Evolutionary conservation across 169 alveolate genomes (phyloP).

Genomic region (Cystoisospora suis): DNA sequence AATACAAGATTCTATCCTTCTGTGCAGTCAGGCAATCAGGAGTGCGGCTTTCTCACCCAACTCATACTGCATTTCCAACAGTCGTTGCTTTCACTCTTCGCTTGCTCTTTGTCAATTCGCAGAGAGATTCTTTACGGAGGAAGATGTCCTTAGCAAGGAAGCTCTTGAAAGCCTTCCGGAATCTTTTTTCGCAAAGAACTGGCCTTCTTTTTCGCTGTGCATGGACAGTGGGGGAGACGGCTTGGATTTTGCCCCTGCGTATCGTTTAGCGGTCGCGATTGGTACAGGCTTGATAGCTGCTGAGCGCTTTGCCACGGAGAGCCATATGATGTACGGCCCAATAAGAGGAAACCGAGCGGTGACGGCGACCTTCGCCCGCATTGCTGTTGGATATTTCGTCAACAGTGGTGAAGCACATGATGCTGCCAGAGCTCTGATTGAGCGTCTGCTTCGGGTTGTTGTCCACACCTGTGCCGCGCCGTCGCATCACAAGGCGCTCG

Average conservation of each 20-base stretch:
- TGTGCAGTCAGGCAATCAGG: not conserved
- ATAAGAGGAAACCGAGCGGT: not conserved
- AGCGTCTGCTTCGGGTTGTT: not conserved
- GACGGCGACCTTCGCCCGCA: not conserved
- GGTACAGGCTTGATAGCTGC: not conserved
- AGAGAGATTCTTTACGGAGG: not conserved
- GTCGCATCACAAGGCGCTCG: not conserved
- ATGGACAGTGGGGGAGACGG: conserved; percentile 12
- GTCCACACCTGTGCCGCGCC: not conserved
- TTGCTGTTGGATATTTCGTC: not conserved
- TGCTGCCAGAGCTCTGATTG: not conserved
- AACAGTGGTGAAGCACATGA: not conserved
- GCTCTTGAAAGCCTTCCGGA: not conserved
- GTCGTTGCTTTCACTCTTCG: not conserved
- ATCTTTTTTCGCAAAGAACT: not conserved
- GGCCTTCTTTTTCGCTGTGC: conserved; percentile 17
- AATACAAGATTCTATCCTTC: no score
- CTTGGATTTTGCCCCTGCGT: not conserved
- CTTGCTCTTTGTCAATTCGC: not conserved
- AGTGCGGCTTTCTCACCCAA: not conserved
- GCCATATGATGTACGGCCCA: not conserved
- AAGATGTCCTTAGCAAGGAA: not conserved
- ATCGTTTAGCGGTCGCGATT: not conserved
- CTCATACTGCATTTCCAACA: not conserved
- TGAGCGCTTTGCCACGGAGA: not conserved